A percentile compares a stretch with the other conserved stretches of the same genome.
These are phyloP conservation scores for Microcyclosporella mali DNA, from an alignment of 2,329 filamentous ascomycete genomes.

Conservation along the genomic window DNA sequence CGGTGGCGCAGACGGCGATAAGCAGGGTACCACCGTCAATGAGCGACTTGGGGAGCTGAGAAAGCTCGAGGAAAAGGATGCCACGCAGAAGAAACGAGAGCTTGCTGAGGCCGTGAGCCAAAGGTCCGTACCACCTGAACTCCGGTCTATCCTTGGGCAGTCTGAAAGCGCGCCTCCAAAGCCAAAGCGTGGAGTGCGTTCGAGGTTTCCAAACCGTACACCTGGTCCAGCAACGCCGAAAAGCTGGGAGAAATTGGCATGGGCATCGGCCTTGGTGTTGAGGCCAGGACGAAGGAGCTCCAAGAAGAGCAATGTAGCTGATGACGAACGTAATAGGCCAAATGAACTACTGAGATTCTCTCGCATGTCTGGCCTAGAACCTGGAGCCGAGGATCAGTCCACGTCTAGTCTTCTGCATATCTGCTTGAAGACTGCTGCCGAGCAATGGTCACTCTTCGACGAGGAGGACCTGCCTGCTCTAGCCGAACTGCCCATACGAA, in stretches of 20 bases:
- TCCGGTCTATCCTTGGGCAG: conserved; percentile 41
- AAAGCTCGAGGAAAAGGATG: conserved; percentile 36
- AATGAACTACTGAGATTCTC: conserved; percentile 24
- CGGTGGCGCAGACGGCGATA: conserved; percentile 19
- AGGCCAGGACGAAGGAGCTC: conserved; percentile 15
- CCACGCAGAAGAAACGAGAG: conserved; percentile 36
- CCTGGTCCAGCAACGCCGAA: conserved; percentile 42
- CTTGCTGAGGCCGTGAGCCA: conserved; percentile 38
- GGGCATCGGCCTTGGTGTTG: conserved; percentile 15
- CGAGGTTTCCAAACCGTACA: conserved; percentile 29
- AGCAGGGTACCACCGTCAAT: conserved; percentile 35
- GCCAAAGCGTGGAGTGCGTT: conserved; percentile 37
- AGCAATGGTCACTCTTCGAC: conserved; percentile 51
- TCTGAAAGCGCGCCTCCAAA: conserved; percentile 41
- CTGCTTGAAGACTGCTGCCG: conserved; percentile 49
- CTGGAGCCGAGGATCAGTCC: neutral
- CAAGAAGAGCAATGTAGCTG: conserved; percentile 7
- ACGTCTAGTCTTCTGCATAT: conserved; percentile 45
- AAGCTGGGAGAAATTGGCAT: conserved; percentile 39
- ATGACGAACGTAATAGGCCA: conserved; percentile 22
- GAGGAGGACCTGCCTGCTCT: conserved; percentile 53
- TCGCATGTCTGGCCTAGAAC: conserved; percentile 14
- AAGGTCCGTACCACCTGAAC: conserved; percentile 40
- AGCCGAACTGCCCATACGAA: conserved; percentile 43
- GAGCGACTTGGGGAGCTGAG: conserved; percentile 44